Base-by-base conservation (phyloP, 306 rosid species). In the Hippophae rhamnoides region DNA sequence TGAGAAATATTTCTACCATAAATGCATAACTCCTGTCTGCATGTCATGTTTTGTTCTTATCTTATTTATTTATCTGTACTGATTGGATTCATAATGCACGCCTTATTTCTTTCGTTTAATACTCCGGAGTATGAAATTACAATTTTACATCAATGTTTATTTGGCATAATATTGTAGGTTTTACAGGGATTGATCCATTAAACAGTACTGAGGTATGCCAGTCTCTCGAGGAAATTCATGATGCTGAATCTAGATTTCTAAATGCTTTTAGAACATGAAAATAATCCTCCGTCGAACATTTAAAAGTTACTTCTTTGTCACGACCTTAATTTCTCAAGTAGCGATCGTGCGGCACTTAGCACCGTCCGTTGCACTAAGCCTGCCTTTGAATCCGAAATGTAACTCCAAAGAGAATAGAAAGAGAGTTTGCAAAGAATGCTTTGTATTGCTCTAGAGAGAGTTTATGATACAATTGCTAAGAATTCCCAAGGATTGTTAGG, bases 101-200 rank as follows among this genome's bases (percentile, higher is more conserved):
- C 38, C 7, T 49, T 60, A n/a, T 63, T 63, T 43, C 12, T 41
- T 43, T 46, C 5, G 13, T n/a, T 7, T 12, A 49, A 12, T 14
- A 31, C 38, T 9, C 62, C 18, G 14, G 25, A 10, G 13, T 63
- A 47, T 54, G 26, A 44, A 43, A 60, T 69, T 26, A 43, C 41
- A 52, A 10, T 57, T 54, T 44, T 8, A 31, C 13, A 31, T 52
- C 7, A 38, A 43, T 51, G 43, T 69, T 71, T 63, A 43, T 61
- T 75, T 78, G 78, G 64, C 56, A 57, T 52, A 63, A 57, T 52
- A 63, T 62, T 74, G 73, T 89, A 92, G 99, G 85, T 66, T 92
- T 92, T 72, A 92, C 99, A 11, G 99, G 99, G 58, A 66, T 92
- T 46, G 93, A 86, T 74, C 99, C 99, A 7, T 41, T 71, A 59